Base-by-base conservation (phyloP, 2,329 filamentous ascomycete genomes). In the Pseudogymnoascus sp. region DNA sequence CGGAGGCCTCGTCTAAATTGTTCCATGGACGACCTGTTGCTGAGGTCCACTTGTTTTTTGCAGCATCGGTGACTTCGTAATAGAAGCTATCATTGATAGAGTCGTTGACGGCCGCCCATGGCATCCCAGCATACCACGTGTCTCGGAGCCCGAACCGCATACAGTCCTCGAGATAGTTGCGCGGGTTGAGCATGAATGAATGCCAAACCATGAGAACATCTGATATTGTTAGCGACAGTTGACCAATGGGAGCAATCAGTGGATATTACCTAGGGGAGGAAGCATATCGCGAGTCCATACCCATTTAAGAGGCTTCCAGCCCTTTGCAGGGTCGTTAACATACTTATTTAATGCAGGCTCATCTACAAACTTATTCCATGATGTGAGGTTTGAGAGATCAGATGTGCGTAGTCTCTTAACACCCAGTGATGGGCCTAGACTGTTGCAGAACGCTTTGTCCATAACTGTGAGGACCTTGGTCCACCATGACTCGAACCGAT, bases 181-280 rank as follows among this genome's bases (percentile, higher is more conserved):
- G 79, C 0, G 90, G 90, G 67, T 92, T 92, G 2, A 93, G 81
- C 83, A 90, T 87, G 69, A 90, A 89, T 0, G 88, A 78, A 72
- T 93, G 90, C 86, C 87, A 90, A 0, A 92, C 85, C 87, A 92
- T 89, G 17, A 92, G 74, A 0, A 92, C 83, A 74, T 92, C 89
- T 79, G 72, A 17, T 27, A 67, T 42, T 35, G 41, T 64, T 31
- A 64, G 64, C 63, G 38, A 64, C 60, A 17, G 39, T 51, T 10
- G 36, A 2, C 12, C 25, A 21, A 60, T 51, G 25, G 2, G n/a
- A 48, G 6, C 21, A 48, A 15, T 7, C 4, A 31, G 44, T 31
- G 44, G n/a, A 29, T 15, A 51, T 71, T 72, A 87, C 84, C 85
- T 58, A 88, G 72, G 1, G 86, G 86, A 2, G 84, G 85, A 41